Percentiles rank a stretch among this genome's conserved stretches.
Evolutionary conservation across 305 asterid genomes (phyloP).

Genomic region (Solanum hybrid): DNA sequence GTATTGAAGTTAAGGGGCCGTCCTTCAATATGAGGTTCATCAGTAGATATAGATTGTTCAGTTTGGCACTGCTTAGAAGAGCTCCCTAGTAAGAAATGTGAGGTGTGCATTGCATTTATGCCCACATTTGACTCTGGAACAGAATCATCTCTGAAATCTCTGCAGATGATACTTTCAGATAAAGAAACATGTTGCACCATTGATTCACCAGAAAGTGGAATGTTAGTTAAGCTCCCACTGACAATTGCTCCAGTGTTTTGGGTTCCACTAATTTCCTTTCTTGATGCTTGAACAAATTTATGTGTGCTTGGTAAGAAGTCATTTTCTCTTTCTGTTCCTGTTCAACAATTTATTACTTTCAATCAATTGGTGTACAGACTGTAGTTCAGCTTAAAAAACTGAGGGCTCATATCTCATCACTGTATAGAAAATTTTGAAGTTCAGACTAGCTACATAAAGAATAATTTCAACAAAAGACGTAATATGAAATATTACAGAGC

Average conservation of each 20-base stretch:
- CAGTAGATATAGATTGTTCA: neutral
- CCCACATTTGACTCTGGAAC: constrained; percentile 22
- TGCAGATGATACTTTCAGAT: constrained; percentile 20
- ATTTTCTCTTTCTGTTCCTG: constrained; percentile 23
- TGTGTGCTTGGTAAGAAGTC: constrained; percentile 12
- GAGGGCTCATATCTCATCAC: neutral
- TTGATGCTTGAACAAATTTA: constrained; percentile 14
- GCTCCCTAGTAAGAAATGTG: neutral
- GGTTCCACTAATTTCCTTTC: constrained; percentile 12
- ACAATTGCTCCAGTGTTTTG: constrained; percentile 19
- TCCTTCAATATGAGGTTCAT: neutral
- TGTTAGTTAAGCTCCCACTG: constrained; percentile 8
- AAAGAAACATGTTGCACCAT: constrained; percentile 11
- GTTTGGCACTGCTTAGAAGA: constrained; percentile 9
- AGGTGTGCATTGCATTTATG: constrained; percentile 4
- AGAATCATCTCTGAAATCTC: constrained; percentile 23
- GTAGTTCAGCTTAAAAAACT: neutral
- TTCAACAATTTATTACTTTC: constrained; percentile 5
- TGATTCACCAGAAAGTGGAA: constrained; percentile 15
- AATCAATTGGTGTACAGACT: neutral
- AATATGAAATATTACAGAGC: neutral
- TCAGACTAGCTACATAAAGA: neutral
- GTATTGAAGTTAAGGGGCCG: neutral
- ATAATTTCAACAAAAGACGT: neutral
- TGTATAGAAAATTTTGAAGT: neutral